Evolutionary conservation across 176 grass and related monocot genomes (phyloP).

Genomic region (Secale cereale): DNA sequence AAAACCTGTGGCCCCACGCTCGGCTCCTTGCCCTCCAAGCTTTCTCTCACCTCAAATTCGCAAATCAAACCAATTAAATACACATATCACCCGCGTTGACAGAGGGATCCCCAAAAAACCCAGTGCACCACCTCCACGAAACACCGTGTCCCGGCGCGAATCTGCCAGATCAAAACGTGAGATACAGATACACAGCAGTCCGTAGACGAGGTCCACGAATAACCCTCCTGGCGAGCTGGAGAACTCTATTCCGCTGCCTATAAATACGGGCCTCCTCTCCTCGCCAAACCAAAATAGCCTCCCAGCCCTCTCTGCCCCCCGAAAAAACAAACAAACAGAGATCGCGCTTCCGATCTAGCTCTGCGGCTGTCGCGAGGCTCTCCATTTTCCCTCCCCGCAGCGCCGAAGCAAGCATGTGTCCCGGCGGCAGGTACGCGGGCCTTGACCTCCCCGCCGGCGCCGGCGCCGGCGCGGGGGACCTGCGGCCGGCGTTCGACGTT

Average conservation of each 20-base stretch:
- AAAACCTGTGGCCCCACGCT: not conserved
- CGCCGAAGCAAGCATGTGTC: constrained; percentile 49
- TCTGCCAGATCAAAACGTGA: not conserved
- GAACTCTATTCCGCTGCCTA: constrained; percentile 18
- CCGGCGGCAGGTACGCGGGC: constrained; percentile 45
- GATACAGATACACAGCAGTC: accelerated
- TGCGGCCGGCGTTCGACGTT: constrained; percentile 82
- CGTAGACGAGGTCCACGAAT: not conserved
- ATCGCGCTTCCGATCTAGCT: not conserved
- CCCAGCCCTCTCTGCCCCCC: not conserved
- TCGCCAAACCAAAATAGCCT: not conserved
- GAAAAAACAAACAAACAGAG: not conserved
- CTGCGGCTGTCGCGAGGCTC: not conserved
- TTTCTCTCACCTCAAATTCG: not conserved
- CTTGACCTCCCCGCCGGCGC: constrained; percentile 27
- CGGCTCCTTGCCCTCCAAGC: constrained; percentile 41
- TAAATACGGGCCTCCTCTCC: constrained; percentile 26
- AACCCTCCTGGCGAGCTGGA: not conserved
- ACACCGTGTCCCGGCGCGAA: not conserved
- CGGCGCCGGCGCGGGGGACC: constrained; percentile 10
- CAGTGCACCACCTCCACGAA: not conserved
- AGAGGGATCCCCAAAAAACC: not conserved
- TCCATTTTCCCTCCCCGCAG: not conserved
- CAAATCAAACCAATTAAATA: not conserved
- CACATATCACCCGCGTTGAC: constrained; percentile 2